phyloP scores from a whole-genome alignment of 305 asterid genomes.

The Withania somnifera region DNA sequence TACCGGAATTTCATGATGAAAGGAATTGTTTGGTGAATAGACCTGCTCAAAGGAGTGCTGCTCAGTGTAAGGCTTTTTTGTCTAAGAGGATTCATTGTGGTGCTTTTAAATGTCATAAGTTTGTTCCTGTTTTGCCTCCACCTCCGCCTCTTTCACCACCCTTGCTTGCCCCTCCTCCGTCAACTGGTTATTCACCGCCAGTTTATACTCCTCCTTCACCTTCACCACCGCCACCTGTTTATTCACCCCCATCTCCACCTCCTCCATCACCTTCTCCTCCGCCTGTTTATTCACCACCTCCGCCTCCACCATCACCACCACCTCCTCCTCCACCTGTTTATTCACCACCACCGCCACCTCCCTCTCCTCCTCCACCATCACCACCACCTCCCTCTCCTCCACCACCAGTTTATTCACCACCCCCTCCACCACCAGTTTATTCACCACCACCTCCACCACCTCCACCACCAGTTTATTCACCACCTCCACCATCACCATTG shows the following conservation, averaged over 20 bases:
- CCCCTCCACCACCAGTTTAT: constrained; percentile 27
- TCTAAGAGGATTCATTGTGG: constrained; percentile 48
- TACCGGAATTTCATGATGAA: constrained; percentile 46
- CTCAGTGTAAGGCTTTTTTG: constrained; percentile 32
- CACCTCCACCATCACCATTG: constrained; percentile 26
- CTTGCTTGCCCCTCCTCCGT: constrained; percentile 15
- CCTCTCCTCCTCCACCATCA: constrained; percentile 16
- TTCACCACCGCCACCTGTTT: constrained; percentile 14
- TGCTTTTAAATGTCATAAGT: constrained; percentile 52
- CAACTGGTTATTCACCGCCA: too few relatives aligned
- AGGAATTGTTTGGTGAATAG: constrained; percentile 53
- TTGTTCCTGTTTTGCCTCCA: constrained; percentile 17
- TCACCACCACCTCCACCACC: constrained; percentile 39
- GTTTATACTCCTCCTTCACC: neutral
- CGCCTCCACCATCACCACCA: neutral
- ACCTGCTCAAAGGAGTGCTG: constrained; percentile 40
- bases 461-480: neutral
- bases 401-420: constrained; percentile 29
- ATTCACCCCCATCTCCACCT: constrained; percentile 27
- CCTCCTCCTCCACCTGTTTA: constrained; percentile 12
- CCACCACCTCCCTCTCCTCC: constrained; percentile 29
- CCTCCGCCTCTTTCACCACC: neutral
- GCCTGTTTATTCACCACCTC: neutral
- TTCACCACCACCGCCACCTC: constrained; percentile 15
- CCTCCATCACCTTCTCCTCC: constrained; percentile 31